Evolutionary conservation across 345 rosid genomes (phyloP).

Genomic region (Brassica incana): DNA sequence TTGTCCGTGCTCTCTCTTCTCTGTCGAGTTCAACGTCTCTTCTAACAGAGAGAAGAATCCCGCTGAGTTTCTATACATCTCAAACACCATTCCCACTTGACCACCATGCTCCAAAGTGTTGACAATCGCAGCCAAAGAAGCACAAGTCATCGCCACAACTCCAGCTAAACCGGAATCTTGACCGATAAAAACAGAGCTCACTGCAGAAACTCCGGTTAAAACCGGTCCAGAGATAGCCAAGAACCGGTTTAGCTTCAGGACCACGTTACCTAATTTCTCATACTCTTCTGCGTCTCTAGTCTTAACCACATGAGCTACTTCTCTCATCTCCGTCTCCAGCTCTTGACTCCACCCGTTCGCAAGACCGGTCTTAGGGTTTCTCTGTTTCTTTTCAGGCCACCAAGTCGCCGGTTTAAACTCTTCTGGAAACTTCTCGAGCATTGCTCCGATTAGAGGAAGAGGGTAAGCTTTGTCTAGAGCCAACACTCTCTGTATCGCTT

Average conservation of each 20-base stretch:
- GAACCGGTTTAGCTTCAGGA: constrained; percentile 34
- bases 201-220: constrained; percentile 39
- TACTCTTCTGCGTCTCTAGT: constrained; percentile 52
- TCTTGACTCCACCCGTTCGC: constrained; percentile 40
- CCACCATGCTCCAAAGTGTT: constrained; percentile 45
- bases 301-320: constrained; percentile 41
- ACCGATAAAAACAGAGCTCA: constrained; percentile 35
- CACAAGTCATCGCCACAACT: constrained; percentile 22
- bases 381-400: constrained; percentile 43
- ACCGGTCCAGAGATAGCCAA: constrained; percentile 43
- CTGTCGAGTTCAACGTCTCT: constrained; percentile 34
- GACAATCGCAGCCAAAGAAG: constrained; percentile 33
- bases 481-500: constrained; percentile 43
- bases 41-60: constrained; percentile 42
- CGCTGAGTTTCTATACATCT: constrained; percentile 43
- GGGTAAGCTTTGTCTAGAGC: constrained; percentile 51
- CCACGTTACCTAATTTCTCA: constrained; percentile 43
- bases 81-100: constrained; percentile 48
- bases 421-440: constrained; percentile 43
- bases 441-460: constrained; percentile 43
- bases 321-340: constrained; percentile 48
- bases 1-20: constrained; percentile 36
- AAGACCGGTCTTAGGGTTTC: background rate
- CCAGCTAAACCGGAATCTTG: constrained; percentile 33
- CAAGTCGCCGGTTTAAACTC: constrained; percentile 39